phyloP scores from a whole-genome alignment of 257 asterid species.

The Plantago major region DNA sequence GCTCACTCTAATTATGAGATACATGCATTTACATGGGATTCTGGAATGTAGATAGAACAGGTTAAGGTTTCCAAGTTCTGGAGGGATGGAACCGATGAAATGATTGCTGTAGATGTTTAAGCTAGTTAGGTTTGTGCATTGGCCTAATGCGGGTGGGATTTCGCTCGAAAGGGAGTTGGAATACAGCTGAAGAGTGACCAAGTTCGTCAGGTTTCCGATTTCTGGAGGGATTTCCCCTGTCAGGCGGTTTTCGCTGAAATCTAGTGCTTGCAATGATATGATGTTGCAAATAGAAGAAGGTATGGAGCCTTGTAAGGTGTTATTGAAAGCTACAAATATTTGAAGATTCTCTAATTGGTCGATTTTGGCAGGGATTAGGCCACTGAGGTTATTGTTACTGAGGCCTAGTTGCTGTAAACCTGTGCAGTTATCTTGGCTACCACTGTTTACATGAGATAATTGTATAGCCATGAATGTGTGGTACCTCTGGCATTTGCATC shows the following conservation, averaged over 20 bases:
- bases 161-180: constrained; percentile 49
- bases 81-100: constrained; percentile 60
- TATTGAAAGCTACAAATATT: constrained; percentile 44
- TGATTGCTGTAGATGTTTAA: constrained; percentile 44
- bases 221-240: constrained; percentile 62
- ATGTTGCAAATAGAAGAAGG: constrained; percentile 60
- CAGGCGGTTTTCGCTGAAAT: constrained; percentile 49
- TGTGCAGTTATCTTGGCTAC: constrained; percentile 29
- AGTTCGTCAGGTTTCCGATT: constrained; percentile 48
- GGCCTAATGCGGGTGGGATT: constrained; percentile 60
- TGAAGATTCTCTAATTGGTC: constrained; percentile 54
- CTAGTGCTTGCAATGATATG: constrained; percentile 40
- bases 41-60: no score
- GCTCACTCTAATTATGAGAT: no score
- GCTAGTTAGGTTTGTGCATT: constrained; percentile 36
- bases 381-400: constrained; percentile 56
- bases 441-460: no score
- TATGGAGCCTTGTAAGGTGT: constrained; percentile 48
- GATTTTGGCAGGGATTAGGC: constrained; percentile 43
- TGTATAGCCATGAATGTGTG: no score
- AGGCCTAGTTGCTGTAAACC: constrained; percentile 40
- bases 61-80: constrained; percentile 40
- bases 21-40: no score
- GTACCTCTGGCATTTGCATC: no score
- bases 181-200: constrained; percentile 45